These are phyloP conservation scores for Lentinula novae-zelandiae DNA, from an alignment of 1,284 basidiomycete genomes.

Conservation along the genomic window DNA sequence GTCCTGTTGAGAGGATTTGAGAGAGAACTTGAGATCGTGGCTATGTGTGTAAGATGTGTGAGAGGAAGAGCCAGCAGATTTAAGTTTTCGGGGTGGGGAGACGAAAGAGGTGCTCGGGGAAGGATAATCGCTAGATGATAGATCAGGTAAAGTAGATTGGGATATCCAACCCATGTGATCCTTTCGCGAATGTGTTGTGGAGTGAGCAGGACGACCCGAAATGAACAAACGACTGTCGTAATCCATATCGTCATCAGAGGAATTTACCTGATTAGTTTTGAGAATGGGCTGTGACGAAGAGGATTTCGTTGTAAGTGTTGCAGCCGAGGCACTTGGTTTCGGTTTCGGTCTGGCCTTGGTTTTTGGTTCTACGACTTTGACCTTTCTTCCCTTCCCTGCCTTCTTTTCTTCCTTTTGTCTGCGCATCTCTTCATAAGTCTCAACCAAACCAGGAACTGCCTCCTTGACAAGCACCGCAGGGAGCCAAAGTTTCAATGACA, in stretches of 20 bases:
- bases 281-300: not conserved
- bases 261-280: not conserved
- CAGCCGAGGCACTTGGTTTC: constrained; percentile 11
- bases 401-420: constrained; percentile 50
- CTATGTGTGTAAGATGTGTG: not conserved
- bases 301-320: constrained; percentile 1
- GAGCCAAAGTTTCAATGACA: constrained; percentile 66
- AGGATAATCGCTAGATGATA: not conserved
- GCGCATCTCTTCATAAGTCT: constrained; percentile 52
- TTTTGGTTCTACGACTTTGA: not conserved
- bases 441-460: constrained; percentile 60
- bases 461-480: constrained; percentile 70
- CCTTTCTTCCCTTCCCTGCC: constrained; percentile 33
- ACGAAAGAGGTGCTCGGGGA: not conserved
- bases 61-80: not conserved
- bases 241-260: constrained; percentile 3
- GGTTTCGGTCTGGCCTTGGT: constrained; percentile 15
- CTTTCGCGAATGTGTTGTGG: not conserved
- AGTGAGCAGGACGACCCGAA: not conserved
- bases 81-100: not conserved
- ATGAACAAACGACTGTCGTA: not conserved
- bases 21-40: not conserved
- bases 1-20: not conserved
- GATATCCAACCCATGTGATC: too few relatives aligned
- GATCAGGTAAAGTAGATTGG: not conserved